These are phyloP conservation scores for Pachyrhizus erosus DNA, from an alignment of 306 rosid genomes.

Conservation along the genomic window DNA sequence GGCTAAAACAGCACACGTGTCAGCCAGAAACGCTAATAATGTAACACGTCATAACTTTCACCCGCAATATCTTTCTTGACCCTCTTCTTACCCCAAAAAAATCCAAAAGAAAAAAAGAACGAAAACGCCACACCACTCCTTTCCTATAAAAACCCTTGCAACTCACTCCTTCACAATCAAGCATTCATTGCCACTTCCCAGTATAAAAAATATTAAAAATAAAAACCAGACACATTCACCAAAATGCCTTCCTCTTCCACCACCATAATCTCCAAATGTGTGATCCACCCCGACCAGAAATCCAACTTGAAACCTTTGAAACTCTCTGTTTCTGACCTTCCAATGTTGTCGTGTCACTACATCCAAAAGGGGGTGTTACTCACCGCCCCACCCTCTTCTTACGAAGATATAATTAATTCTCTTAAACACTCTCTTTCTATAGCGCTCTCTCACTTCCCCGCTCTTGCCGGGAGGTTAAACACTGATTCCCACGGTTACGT, in stretches of 20 bases:
- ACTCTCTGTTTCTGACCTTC: conserved; percentile 86
- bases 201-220: neutral
- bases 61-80: neutral
- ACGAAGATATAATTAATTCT: conserved; percentile 52
- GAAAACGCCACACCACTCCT: neutral
- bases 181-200: neutral
- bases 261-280: conserved; percentile 63
- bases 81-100: neutral
- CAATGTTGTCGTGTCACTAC: conserved; percentile 91
- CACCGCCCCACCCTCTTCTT: conserved; percentile 60
- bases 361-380: conserved; percentile 83
- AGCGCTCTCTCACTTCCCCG: conserved; percentile 72
- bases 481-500: conserved; percentile 65
- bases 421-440: conserved; percentile 69
- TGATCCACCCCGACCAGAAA: conserved; percentile 56
- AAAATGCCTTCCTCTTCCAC: conserved; percentile 83
- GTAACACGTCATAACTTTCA: conserved; percentile 24
- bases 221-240: neutral
- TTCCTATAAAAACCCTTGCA: conserved; percentile 8
- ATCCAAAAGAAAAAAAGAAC: neutral
- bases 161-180: neutral
- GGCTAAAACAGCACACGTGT: conserved; percentile 23
- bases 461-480: conserved; percentile 77
- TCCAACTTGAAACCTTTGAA: conserved; percentile 61
- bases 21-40: neutral